These are phyloP conservation scores for Paecilomyces variotii DNA, from an alignment of 2,329 filamentous ascomycete species.

Conservation along the genomic window DNA sequence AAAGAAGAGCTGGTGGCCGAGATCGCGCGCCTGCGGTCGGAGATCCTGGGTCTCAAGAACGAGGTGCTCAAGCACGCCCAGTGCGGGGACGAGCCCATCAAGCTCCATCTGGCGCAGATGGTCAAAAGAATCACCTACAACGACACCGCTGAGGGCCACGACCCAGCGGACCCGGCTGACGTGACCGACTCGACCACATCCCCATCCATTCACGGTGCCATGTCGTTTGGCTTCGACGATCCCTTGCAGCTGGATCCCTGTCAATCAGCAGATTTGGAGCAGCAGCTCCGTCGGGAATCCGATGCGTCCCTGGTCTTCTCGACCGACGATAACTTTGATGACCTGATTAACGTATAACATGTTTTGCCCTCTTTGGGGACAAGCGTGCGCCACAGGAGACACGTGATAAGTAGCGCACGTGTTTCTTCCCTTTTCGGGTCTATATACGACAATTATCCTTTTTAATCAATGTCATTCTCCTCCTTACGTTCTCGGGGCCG, in stretches of 20 bases:
- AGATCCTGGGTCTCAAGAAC: constrained; percentile 32
- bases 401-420: no score
- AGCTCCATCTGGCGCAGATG: constrained; percentile 29
- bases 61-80: constrained; percentile 32
- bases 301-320: constrained; percentile 21
- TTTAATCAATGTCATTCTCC: background rate
- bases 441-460: background rate
- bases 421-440: no score
- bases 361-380: no score
- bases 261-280: constrained; percentile 14
- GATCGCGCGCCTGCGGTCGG: constrained; percentile 26
- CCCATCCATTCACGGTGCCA: constrained; percentile 3
- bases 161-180: constrained; percentile 7
- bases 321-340: constrained; percentile 23
- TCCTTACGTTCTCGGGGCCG: background rate
- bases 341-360: constrained; percentile 24
- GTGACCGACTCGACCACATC: constrained; percentile 6
- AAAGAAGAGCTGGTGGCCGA: constrained; percentile 23
- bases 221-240: constrained; percentile 29
- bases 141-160: constrained; percentile 9
- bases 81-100: constrained; percentile 31
- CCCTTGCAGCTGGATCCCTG: constrained; percentile 18
- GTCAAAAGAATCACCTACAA: constrained; percentile 27
- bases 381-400: no score
- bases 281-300: constrained; percentile 22